These are phyloP conservation scores for Lentinula lateritia DNA, from an alignment of 768 basidiomycete species.

Conservation along the genomic window DNA sequence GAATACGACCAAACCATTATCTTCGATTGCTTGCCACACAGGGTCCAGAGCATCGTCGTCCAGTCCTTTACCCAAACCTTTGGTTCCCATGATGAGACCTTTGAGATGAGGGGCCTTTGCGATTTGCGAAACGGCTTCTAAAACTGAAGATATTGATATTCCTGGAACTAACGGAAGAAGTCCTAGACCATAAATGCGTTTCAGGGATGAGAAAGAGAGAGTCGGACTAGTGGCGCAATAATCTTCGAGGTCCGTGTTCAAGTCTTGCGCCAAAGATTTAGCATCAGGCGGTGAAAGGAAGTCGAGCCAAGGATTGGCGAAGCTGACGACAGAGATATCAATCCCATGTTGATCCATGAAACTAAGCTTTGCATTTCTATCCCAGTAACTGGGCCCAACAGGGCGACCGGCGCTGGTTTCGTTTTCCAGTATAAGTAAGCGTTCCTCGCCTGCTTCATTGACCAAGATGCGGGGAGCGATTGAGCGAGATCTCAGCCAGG, in stretches of 20 bases:
- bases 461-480: slow-evolving; percentile 64
- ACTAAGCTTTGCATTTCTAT: slow-evolving; percentile 65
- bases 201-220: slow-evolving; percentile 33
- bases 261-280: slow-evolving; percentile 49
- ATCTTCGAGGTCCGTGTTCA: slow-evolving; percentile 73
- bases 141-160: slow-evolving; percentile 46
- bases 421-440: slow-evolving; percentile 72
- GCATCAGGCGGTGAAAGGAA: slow-evolving; percentile 72
- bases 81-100: slow-evolving; percentile 77
- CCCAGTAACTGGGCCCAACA: slow-evolving; percentile 84
- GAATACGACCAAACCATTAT: slow-evolving; percentile 72
- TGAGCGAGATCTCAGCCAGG: slow-evolving; percentile 59
- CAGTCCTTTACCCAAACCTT: slow-evolving; percentile 71
- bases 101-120: slow-evolving; percentile 59
- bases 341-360: slow-evolving; percentile 89
- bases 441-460: slow-evolving; percentile 50
- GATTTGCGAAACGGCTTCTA: slow-evolving; percentile 67
- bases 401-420: slow-evolving; percentile 79
- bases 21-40: slow-evolving; percentile 72
- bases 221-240: slow-evolving; percentile 69
- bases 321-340: slow-evolving; percentile 73
- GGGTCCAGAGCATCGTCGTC: slow-evolving; percentile 78
- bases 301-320: slow-evolving; percentile 91
- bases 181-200: slow-evolving; percentile 79
- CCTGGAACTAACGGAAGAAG: slow-evolving; percentile 79